Percentiles rank a stretch among this genome's conserved stretches.
Conservation (phyloP, 805 yeast species). For the Sugiyamaella americana region DNA sequence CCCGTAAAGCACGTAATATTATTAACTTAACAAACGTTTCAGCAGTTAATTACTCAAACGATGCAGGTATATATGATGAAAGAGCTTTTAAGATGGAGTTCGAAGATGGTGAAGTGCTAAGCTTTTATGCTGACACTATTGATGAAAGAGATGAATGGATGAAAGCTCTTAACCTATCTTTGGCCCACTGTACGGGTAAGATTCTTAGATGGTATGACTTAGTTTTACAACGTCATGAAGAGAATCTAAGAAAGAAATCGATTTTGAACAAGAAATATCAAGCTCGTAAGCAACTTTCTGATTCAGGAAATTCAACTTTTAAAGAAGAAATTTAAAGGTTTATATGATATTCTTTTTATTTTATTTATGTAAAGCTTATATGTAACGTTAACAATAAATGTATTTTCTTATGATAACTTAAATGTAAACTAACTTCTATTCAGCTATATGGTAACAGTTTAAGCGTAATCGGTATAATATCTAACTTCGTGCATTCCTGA, state of each 20-base stretch:
- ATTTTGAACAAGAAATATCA: conserved; percentile 9
- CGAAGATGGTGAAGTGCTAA: conserved; percentile 69
- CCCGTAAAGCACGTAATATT: conserved; percentile 56
- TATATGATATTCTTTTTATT: background rate
- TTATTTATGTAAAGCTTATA: no score
- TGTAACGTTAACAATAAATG: no score
- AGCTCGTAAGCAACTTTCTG: conserved; percentile 7
- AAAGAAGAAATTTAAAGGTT: conserved; percentile 19
- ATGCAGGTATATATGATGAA: conserved; percentile 50
- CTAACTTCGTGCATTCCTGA: no score
- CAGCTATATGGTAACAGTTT: no score
- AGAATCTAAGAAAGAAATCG: conserved; percentile 7
- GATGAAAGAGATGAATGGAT: conserved; percentile 64
- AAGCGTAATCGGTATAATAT: no score
- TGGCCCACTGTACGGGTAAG: conserved; percentile 26
- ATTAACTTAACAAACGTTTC: conserved; percentile 65
- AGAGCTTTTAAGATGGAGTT: conserved; percentile 70
- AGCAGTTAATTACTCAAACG: conserved; percentile 24
- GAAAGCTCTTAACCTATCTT: conserved; percentile 47
- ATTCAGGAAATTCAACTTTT: conserved; percentile 10
- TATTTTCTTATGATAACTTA: no score
- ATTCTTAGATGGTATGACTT: conserved; percentile 16
- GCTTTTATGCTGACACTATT: conserved; percentile 74
- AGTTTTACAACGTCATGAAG: conserved; percentile 14
- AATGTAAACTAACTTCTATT: no score